Evolutionary conservation across 176 grass and related monocot genomes (phyloP).

Genomic region (Saccharum spontaneum): DNA sequence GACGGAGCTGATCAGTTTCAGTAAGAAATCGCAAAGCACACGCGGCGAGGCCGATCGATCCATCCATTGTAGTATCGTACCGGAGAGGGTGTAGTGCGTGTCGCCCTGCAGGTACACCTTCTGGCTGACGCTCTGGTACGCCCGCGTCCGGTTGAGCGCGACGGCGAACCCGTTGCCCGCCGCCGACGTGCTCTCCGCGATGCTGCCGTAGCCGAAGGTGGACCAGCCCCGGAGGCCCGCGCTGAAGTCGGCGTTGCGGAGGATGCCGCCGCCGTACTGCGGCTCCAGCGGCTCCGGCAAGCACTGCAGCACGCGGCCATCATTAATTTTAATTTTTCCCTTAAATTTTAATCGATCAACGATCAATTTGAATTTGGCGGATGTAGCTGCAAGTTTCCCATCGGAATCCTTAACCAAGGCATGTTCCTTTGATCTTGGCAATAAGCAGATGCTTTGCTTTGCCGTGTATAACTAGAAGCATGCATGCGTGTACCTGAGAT

Average conservation of each 20-base stretch:
- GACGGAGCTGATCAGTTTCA: background rate
- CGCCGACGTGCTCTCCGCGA: constrained; percentile 39
- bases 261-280: constrained; percentile 79
- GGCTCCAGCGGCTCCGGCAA: constrained; percentile 63
- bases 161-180: constrained; percentile 59
- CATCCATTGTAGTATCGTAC: background rate
- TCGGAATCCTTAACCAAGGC: background rate
- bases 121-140: constrained; percentile 73
- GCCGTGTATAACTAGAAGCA: background rate
- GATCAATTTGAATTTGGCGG: background rate
- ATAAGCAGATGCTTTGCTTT: background rate
- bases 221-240: constrained; percentile 58
- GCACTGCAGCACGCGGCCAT: constrained; percentile 48
- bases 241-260: constrained; percentile 69
- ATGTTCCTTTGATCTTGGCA: background rate
- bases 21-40: background rate
- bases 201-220: constrained; percentile 47
- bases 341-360: background rate
- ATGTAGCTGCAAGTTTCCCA: background rate
- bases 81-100: constrained; percentile 74
- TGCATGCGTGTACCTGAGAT: background rate
- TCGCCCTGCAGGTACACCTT: constrained; percentile 65
- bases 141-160: constrained; percentile 30
- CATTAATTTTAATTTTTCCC: background rate
- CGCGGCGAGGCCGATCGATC: too few relatives aligned